phyloP scores from a whole-genome alignment of 768 basidiomycete species.

The Termitomyces sp. region DNA sequence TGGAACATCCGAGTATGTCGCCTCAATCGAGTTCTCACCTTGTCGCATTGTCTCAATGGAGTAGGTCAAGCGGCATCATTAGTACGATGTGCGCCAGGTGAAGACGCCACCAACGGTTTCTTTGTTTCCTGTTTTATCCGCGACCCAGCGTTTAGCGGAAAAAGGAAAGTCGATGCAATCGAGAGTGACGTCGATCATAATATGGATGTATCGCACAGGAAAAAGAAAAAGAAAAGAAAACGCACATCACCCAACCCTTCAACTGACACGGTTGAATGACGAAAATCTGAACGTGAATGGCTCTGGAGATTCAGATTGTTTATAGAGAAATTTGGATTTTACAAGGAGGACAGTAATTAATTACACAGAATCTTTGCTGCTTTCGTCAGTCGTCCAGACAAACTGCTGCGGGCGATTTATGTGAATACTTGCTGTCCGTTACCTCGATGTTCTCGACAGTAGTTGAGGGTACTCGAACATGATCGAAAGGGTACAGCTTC shows the following conservation, averaged over 20 bases:
- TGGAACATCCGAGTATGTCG: conserved; percentile 47
- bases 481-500: conserved; percentile 7
- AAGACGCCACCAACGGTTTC: conserved; percentile 93
- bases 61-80: conserved; percentile 55
- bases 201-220: conserved; percentile 10
- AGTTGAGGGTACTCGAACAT: conserved; percentile 6
- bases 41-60: conserved; percentile 1
- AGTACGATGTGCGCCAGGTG: conserved; percentile 71
- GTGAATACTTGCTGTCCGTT: conserved; percentile 15
- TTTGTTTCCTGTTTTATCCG: conserved; percentile 92
- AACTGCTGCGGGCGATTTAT: conserved; percentile 7
- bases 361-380: conserved; percentile 11
- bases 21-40: neutral
- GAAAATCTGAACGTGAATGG: too few relatives aligned
- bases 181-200: conserved; percentile 13
- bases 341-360: conserved; percentile 11
- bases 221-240: conserved; percentile 18
- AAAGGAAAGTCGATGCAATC: conserved; percentile 20
- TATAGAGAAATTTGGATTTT: conserved; percentile 9
- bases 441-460: conserved; percentile 11
- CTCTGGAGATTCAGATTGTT: neutral
- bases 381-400: conserved; percentile 15
- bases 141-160: conserved; percentile 6
- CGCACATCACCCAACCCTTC: neutral
- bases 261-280: neutral